Percentiles rank a stretch among this genome's conserved stretches.
Conservation (phyloP, 257 asterid species). For the Jacaranda mimosifolia region DNA sequence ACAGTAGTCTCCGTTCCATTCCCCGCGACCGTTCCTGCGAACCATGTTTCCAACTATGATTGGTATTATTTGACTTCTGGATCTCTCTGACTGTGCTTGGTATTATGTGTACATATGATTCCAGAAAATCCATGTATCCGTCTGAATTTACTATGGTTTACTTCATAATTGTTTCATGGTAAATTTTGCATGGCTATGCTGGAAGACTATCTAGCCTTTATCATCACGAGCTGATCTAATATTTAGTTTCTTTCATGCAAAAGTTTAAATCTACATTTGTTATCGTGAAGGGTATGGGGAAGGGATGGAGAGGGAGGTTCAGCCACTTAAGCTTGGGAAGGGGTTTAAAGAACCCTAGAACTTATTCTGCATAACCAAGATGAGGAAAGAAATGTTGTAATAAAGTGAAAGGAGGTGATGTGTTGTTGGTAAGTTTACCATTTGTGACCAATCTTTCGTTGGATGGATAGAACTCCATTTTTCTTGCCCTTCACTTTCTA, state of each 20-base stretch:
- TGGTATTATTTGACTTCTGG: not conserved
- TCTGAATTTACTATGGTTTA: constrained; percentile 5
- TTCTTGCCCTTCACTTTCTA: too few species aligned
- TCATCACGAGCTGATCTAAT: not conserved
- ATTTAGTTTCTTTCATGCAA: not conserved
- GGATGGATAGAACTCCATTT: not conserved
- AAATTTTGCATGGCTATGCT: constrained; percentile 8
- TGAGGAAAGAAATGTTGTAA: not conserved
- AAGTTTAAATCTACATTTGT: constrained; percentile 6
- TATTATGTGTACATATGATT: not conserved
- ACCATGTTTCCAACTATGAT: constrained; percentile 5
- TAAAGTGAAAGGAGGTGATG: not conserved
- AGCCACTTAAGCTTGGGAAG: not conserved
- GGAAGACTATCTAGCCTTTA: not conserved
- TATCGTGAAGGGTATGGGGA: not conserved
- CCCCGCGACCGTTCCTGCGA: too few species aligned
- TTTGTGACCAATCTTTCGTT: not conserved
- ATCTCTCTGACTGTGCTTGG: constrained; percentile 1
- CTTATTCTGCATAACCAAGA: not conserved
- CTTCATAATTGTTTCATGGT: not conserved
- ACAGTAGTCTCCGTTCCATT: too few species aligned
- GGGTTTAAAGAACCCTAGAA: not conserved
- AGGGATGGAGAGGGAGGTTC: not conserved
- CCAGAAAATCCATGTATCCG: not conserved
- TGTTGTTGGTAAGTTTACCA: not conserved